Percentiles rank a stretch among this genome's conserved stretches.
These are phyloP conservation scores for Pinus tabuliformis DNA, from an alignment of 75 land plant species.

Conservation along the genomic window DNA sequence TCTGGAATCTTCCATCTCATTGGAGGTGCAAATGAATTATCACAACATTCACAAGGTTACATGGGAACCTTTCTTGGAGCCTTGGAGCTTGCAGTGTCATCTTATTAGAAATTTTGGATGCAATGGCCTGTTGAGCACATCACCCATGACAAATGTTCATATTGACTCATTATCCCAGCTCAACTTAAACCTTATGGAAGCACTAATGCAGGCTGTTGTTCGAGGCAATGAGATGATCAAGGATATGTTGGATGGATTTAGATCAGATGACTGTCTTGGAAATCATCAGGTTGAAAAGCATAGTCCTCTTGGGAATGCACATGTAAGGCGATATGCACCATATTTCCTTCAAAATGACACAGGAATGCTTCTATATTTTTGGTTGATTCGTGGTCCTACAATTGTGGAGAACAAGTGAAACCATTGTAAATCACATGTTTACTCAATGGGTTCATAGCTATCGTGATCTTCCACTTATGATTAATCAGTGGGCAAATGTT, in stretches of 20 bases:
- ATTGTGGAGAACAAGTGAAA: slow-evolving; percentile 22
- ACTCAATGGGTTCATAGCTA: too few relatives aligned
- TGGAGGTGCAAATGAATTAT: slow-evolving; percentile 66
- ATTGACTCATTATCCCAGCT: slow-evolving; percentile 54
- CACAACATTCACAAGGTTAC: slow-evolving; percentile 93
- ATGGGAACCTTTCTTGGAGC: slow-evolving; percentile 98
- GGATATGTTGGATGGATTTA: slow-evolving; percentile 34
- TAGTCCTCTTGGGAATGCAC: slow-evolving; percentile 8
- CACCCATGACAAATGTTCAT: slow-evolving; percentile 37
- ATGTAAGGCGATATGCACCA: slow-evolving; percentile 74
- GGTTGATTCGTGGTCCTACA: slow-evolving; percentile 34
- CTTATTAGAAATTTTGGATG: slow-evolving; percentile 22
- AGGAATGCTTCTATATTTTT: slow-evolving; percentile 62
- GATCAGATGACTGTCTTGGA: slow-evolving; percentile 10
- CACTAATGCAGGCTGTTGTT: slow-evolving; percentile 71
- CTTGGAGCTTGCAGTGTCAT: slow-evolving; percentile 59
- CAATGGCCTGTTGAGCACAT: slow-evolving; percentile 14
- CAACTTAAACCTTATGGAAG: slow-evolving; percentile 87
- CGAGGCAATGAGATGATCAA: slow-evolving; percentile 62
- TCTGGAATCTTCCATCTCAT: slow-evolving; percentile 26
- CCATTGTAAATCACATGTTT: too few relatives aligned
- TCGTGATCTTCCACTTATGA: too few relatives aligned
- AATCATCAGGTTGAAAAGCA: not conserved
- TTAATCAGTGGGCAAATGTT: too few relatives aligned
- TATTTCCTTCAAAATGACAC: slow-evolving; percentile 93